Base-by-base conservation (phyloP, 768 basidiomycete species). In the Leccinum rimulosum region DNA sequence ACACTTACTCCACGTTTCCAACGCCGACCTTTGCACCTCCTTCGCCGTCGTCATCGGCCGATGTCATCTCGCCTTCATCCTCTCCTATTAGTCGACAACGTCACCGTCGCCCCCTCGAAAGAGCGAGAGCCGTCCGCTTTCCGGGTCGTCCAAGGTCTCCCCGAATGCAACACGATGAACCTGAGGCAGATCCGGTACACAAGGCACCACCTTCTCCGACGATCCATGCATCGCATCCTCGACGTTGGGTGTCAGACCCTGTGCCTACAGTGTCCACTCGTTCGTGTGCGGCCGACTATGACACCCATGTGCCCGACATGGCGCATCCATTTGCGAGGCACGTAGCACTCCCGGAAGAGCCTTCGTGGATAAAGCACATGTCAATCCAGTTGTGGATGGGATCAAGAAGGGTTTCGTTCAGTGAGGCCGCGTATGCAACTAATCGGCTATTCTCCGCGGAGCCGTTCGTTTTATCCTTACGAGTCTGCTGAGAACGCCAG, bases 361-460 rank as follows among this genome's bases (percentile, higher is more conserved):
- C 84, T 3, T 66, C 71, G 3, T 88, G 87, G 85, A 77, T 89
- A 11, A 77, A 79, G 61, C 76, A 77, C 43, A 75, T 78, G 30
- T 73, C 73, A 43, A 70, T 93, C 31, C 83, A 88, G 57, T 74
- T 93, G 35, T 81, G 85, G 70, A 86, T 94, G 27, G 93, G 93
- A 93, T 67, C 93, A 94, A 70, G 93, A 93, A 74, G 87, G 89
- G 4, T 91, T 91, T 65, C 83, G 91, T 27, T 78, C 81, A 17
- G 77, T 86, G 6, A 76, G 77, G 27, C 84, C 88, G 19, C 70
- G 74, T 8, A 86, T 93, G 74, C 78, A 75, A 60, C 81, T 86
- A 51, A 74, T 78, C n/a, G 83, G 84, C 10, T 82, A 82, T 65
- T 74, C 75, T 65, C 75, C 54, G 67, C 72, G 61, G 68, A 70